phyloP scores from a whole-genome alignment of 768 basidiomycete species.

The Paxillus ammoniavirescens region DNA sequence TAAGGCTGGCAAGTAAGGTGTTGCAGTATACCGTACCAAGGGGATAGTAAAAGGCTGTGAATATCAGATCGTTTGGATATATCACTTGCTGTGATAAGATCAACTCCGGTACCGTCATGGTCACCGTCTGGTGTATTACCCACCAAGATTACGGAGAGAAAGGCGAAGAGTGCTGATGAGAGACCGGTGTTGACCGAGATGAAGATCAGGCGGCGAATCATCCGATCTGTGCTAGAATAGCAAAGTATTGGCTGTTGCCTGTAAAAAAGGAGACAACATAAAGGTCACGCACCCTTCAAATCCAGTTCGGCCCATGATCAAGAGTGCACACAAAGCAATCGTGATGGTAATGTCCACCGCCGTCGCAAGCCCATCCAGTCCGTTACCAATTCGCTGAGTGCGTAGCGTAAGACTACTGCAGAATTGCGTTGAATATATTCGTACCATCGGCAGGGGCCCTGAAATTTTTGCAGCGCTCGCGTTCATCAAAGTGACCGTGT shows the following conservation, averaged over 20 bases:
- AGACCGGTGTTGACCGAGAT: slow-evolving; percentile 26
- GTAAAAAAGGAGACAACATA: not conserved
- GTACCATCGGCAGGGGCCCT: slow-evolving; percentile 17
- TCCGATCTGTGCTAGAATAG: slow-evolving; percentile 21
- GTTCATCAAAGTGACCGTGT: slow-evolving; percentile 14
- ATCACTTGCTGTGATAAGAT: slow-evolving; percentile 14
- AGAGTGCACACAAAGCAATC: no score
- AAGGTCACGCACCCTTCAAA: slow-evolving; percentile 6
- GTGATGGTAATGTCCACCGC: no score
- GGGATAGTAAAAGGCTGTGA: slow-evolving; percentile 27
- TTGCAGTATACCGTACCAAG: slow-evolving; percentile 34
- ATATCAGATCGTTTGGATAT: slow-evolving; percentile 23
- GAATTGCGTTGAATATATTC: no score
- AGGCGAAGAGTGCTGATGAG: slow-evolving; percentile 21
- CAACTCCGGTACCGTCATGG: not conserved
- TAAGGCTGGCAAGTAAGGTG: slow-evolving; percentile 33
- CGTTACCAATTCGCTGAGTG: no score
- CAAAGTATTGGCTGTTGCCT: not conserved
- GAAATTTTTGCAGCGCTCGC: slow-evolving; percentile 15
- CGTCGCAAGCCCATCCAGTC: no score
- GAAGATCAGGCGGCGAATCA: slow-evolving; percentile 24
- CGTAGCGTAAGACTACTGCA: no score
- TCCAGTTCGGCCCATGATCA: no score
- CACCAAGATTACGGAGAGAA: slow-evolving; percentile 21
- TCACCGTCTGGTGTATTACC: not conserved